Conservation (phyloP, 2,329 filamentous ascomycete species). For the Cladosporium oxysporum region DNA sequence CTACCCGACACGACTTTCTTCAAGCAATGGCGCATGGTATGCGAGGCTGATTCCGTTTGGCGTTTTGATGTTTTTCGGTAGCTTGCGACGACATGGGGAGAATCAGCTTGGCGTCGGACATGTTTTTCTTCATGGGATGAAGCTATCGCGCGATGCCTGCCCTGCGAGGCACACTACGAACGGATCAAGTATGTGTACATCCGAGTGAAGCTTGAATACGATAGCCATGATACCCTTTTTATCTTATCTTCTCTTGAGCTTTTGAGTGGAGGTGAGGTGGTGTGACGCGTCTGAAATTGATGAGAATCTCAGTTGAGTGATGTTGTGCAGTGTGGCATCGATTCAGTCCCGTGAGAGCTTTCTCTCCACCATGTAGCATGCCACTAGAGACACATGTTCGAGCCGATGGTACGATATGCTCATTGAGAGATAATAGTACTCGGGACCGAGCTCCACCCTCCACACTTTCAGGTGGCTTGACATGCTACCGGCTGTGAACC, state of each 20-base stretch:
- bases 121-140: not conserved
- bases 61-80: not conserved
- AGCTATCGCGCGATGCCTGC: not conserved
- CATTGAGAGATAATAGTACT: no score
- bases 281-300: not conserved
- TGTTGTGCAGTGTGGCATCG: no score
- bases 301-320: not conserved
- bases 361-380: no score
- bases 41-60: not conserved
- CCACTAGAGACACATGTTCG: no score
- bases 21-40: constrained; percentile 4
- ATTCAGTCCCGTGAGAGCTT: no score
- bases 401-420: no score
- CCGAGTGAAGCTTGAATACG: constrained; percentile 6
- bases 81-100: not conserved
- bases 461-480: no score
- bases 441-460: no score
- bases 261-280: not conserved
- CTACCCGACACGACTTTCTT: not conserved
- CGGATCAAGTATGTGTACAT: not conserved
- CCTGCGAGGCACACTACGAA: not conserved
- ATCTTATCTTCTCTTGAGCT: not conserved
- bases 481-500: not conserved
- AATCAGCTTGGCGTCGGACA: constrained; percentile 2
- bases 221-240: constrained; percentile 2